Conservation (phyloP, 2,329 filamentous ascomycete species). For the Bipolaris bicolor region DNA sequence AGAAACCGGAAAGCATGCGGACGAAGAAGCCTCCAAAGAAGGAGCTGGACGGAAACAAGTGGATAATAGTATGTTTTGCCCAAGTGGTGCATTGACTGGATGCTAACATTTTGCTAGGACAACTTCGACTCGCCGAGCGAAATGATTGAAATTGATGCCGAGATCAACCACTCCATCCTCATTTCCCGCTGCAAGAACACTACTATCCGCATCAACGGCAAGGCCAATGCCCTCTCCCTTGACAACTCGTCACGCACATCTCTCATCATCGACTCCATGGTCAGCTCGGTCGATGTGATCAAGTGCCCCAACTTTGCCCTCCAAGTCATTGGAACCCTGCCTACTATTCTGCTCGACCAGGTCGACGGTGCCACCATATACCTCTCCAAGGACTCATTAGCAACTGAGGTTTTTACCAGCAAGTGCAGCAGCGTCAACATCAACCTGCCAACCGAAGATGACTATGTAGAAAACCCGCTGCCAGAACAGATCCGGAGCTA, state of each 20-base stretch:
- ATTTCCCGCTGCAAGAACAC: conserved; percentile 92
- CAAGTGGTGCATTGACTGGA: conserved; percentile 39
- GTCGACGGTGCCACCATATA: conserved; percentile 90
- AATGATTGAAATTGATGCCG: conserved; percentile 80
- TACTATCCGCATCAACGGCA: conserved; percentile 86
- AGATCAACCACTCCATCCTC: conserved; percentile 85
- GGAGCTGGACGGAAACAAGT: conserved; percentile 74
- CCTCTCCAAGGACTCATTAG: conserved; percentile 77
- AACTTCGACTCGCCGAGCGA: conserved; percentile 80
- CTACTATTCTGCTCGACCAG: conserved; percentile 89
- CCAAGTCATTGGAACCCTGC: conserved; percentile 85
- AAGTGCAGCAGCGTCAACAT: conserved; percentile 89
- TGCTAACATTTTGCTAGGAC: conserved; percentile 59
- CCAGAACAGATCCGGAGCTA: conserved; percentile 89
- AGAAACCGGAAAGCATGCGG: conserved; percentile 58
- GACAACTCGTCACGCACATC: conserved; percentile 88
- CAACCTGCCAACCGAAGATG: conserved; percentile 75
- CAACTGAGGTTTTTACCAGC: conserved; percentile 84
- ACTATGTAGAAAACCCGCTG: conserved; percentile 85
- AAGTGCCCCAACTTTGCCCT: conserved; percentile 93
- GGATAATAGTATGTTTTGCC: conserved; percentile 67
- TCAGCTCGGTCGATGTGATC: conserved; percentile 92
- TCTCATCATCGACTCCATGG: conserved; percentile 85
- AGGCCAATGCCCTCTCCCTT: conserved; percentile 94
- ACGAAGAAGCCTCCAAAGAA: conserved; percentile 57